Evolutionary conservation across 176 grass and related monocot species (phyloP).

Genomic region (Zea luxurians): DNA sequence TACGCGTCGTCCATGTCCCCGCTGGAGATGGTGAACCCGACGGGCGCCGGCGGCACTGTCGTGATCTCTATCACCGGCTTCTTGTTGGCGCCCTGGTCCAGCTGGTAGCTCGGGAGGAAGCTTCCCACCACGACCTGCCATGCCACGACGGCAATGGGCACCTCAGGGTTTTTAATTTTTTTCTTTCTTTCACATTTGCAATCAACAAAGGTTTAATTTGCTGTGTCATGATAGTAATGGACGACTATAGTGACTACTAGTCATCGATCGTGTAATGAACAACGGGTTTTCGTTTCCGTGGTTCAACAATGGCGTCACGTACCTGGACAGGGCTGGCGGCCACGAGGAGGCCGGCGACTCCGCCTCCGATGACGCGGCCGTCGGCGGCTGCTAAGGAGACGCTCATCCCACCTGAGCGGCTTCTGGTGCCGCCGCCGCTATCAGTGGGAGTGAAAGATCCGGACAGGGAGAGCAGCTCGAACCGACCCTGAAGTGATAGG

Average conservation of each 20-base stretch:
- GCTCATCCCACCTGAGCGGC: conserved; percentile 86
- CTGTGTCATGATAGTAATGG: not conserved
- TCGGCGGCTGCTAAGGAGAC: conserved; percentile 75
- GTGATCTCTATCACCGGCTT: conserved; percentile 59
- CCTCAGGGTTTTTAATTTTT: not conserved
- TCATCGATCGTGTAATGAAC: not conserved
- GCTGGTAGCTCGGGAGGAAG: conserved; percentile 77
- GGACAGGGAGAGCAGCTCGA: conserved; percentile 81
- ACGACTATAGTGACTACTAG: not conserved
- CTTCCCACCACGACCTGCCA: conserved; percentile 92
- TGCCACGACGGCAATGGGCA: not conserved
- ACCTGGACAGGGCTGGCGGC: conserved; percentile 89
- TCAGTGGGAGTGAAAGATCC: conserved; percentile 90
- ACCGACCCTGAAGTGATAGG: conserved; percentile 56
- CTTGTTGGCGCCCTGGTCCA: conserved; percentile 79
- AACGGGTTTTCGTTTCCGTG: not conserved
- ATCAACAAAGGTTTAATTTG: not conserved
- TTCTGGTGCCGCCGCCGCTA: conserved; percentile 59
- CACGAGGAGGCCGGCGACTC: conserved; percentile 81
- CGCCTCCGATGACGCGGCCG: conserved; percentile 84
- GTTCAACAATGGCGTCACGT: conserved; percentile 8
- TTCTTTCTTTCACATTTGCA: not conserved
- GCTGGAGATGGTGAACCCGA: conserved; percentile 69
- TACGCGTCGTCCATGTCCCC: conserved; percentile 58
- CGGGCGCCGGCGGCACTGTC: conserved; percentile 25